Percentiles rank a stretch among this genome's conserved stretches.
These are phyloP conservation scores for Stereum hirsutum DNA, from an alignment of 1,284 basidiomycete species.

Conservation along the genomic window DNA sequence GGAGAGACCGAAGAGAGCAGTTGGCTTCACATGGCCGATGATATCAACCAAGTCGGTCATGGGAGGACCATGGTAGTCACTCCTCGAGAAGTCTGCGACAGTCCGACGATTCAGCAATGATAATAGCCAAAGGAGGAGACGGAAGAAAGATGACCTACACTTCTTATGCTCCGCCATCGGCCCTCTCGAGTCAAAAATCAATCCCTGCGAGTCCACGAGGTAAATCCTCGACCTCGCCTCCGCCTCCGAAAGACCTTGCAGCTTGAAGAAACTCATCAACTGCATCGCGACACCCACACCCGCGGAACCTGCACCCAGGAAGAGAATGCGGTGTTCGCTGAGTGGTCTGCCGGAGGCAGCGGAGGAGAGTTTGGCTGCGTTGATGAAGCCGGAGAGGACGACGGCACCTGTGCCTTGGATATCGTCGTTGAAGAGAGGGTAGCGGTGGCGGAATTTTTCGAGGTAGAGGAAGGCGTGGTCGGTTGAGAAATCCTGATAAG, in stretches of 20 bases:
- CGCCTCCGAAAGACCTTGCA: conserved; percentile 66
- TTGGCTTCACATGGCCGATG: conserved; percentile 82
- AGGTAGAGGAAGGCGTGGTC: conserved; percentile 84
- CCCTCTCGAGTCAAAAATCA: conserved; percentile 67
- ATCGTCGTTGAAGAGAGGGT: conserved; percentile 70
- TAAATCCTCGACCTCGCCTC: conserved; percentile 78
- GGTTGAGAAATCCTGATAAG: conserved; percentile 68
- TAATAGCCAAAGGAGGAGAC: not conserved
- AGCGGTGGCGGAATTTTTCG: conserved; percentile 61
- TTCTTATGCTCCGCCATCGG: conserved; percentile 79
- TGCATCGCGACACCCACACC: conserved; percentile 89
- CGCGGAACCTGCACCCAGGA: conserved; percentile 85
- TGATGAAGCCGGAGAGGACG: conserved; percentile 85
- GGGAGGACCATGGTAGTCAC: conserved; percentile 70
- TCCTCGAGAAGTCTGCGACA: conserved; percentile 65
- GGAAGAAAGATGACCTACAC: conserved; percentile 30
- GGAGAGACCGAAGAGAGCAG: conserved; percentile 85
- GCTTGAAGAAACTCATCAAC: conserved; percentile 82
- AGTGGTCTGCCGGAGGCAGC: conserved; percentile 64
- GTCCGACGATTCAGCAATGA: conserved; percentile 2
- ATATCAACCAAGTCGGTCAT: conserved; percentile 75
- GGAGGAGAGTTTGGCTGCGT: conserved; percentile 75
- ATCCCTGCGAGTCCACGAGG: conserved; percentile 82
- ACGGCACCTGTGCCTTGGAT: conserved; percentile 76
- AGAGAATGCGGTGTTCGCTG: conserved; percentile 78